Percentiles rank a stretch among this genome's conserved stretches.
Conservation (phyloP, 345 rosid species). For the Eucalyptus tenuipes region DNA sequence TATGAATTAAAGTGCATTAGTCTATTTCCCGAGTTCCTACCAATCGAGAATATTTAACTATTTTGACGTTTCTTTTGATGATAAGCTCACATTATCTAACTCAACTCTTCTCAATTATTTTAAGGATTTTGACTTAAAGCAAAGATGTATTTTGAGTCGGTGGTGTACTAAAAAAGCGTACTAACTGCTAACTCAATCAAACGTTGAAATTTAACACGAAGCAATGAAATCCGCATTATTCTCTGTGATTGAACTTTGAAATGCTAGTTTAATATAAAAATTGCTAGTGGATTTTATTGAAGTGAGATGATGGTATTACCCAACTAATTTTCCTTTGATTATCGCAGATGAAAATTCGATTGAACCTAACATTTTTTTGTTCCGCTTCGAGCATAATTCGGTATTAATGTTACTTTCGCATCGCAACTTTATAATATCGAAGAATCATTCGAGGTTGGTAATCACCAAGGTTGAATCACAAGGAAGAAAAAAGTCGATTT, state of each 20-base stretch:
- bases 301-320: neutral
- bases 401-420: neutral
- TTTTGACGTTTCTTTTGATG: neutral
- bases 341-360: too few relatives aligned
- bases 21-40: neutral
- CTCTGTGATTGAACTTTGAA: too few relatives aligned
- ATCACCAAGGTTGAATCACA: neutral
- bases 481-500: too few relatives aligned
- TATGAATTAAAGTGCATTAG: neutral
- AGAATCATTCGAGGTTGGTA: neutral
- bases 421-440: too few relatives aligned
- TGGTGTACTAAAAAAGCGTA: neutral
- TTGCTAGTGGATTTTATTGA: neutral
- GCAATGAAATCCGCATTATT: too few relatives aligned
- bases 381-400: rapidly evolving
- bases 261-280: neutral
- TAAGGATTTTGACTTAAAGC: neutral
- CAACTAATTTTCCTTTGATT: too few relatives aligned
- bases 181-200: too few relatives aligned
- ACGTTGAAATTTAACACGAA: too few relatives aligned
- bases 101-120: neutral
- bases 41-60: neutral
- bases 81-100: neutral
- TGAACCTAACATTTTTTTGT: too few relatives aligned
- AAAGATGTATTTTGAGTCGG: neutral